Conservation (phyloP, 1,284 basidiomycete species). For the Pseudozyma tsukubaensis region DNA sequence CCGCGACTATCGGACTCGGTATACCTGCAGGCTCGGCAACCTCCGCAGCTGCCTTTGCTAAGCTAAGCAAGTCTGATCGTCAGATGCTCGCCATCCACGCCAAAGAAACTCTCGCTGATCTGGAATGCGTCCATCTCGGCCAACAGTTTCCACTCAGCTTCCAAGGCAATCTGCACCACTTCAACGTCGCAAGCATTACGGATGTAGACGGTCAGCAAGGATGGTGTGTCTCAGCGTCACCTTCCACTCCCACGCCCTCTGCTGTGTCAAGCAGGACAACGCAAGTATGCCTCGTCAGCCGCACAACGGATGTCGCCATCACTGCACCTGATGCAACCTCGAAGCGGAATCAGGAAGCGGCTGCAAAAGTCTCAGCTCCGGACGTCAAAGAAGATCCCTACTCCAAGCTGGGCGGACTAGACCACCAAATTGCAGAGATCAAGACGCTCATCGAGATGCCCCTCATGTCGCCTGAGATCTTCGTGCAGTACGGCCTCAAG, state of each 20-base stretch:
- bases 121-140: conserved; percentile 14
- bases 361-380: neutral
- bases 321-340: conserved; percentile 39
- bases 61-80: conserved; percentile 64
- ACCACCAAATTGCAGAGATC: conserved; percentile 87
- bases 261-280: conserved; percentile 2
- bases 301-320: conserved; percentile 70
- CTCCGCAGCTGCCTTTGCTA: conserved; percentile 11
- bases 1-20: conserved; percentile 48
- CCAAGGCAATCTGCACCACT: conserved; percentile 20
- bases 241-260: conserved; percentile 10
- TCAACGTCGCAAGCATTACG: conserved; percentile 71
- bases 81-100: conserved; percentile 70
- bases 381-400: conserved; percentile 67
- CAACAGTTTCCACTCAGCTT: conserved; percentile 22
- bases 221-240: conserved; percentile 70
- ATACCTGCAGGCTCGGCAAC: conserved; percentile 17
- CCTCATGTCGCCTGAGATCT: conserved; percentile 87
- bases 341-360: conserved; percentile 14
- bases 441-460: conserved; percentile 95
- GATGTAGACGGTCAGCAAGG: conserved; percentile 78
- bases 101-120: conserved; percentile 70
- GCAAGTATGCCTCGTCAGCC: conserved; percentile 54
- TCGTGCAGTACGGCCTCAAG: conserved; percentile 79
- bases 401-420: conserved; percentile 85